A percentile compares a stretch with the other conserved stretches of the same genome.
phyloP scores from a whole-genome alignment of 2,329 filamentous ascomycete species.

The Davidsoniella virescens region DNA sequence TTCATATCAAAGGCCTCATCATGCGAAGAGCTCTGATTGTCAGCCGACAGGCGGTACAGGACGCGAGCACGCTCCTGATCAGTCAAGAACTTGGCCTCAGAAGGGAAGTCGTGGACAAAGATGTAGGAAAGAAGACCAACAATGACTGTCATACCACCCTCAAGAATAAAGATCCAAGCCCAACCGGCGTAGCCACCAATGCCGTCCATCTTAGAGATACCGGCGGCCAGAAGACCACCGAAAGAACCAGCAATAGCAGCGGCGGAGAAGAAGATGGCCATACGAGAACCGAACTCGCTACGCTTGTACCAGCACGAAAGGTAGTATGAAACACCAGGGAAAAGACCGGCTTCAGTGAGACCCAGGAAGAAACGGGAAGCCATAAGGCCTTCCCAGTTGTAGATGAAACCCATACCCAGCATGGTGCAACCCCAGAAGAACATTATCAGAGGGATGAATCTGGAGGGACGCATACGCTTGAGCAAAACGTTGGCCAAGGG shows the following conservation, averaged over 20 bases:
- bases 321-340: constrained; percentile 65
- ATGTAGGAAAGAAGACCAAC: constrained; percentile 55
- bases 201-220: constrained; percentile 53
- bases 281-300: constrained; percentile 62
- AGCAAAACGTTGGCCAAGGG: constrained; percentile 64
- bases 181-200: constrained; percentile 39
- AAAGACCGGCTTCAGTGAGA: constrained; percentile 57
- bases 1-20: constrained; percentile 59
- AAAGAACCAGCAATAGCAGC: constrained; percentile 67
- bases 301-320: constrained; percentile 73
- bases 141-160: constrained; percentile 53
- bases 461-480: constrained; percentile 56
- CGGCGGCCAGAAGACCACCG: constrained; percentile 56
- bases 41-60: constrained; percentile 49
- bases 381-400: constrained; percentile 48
- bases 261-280: constrained; percentile 70
- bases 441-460: constrained; percentile 77
- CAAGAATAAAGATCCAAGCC: constrained; percentile 53
- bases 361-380: constrained; percentile 56
- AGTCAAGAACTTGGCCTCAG: constrained; percentile 56
- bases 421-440: constrained; percentile 51
- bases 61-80: constrained; percentile 55
- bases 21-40: constrained; percentile 58
- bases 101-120: constrained; percentile 72
- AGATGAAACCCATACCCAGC: constrained; percentile 51